phyloP scores from a whole-genome alignment of 331 rosid genomes.

The Saraca asoca region DNA sequence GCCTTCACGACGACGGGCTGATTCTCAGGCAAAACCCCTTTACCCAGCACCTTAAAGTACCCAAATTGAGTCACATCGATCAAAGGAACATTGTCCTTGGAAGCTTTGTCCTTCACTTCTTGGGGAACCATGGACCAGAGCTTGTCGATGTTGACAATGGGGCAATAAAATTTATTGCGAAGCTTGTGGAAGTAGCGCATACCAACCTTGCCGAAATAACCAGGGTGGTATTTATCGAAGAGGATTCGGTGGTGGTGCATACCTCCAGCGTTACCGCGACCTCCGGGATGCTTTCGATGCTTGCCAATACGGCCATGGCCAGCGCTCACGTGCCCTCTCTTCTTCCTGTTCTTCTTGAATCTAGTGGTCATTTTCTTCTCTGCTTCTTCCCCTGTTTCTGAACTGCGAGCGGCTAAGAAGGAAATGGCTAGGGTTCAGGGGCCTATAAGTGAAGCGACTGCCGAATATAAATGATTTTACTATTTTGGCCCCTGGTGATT shows the following conservation, averaged over 20 bases:
- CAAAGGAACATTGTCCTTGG: slow-evolving; percentile 46
- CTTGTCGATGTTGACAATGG: slow-evolving; percentile 59
- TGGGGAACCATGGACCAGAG: slow-evolving; percentile 60
- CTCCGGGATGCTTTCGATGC: slow-evolving; percentile 63
- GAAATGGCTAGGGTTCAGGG: slow-evolving; percentile 33
- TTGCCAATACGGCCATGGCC: slow-evolving; percentile 66
- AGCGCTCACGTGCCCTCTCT: slow-evolving; percentile 71
- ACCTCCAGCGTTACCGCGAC: slow-evolving; percentile 70
- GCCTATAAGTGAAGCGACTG: background rate
- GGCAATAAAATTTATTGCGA: slow-evolving; percentile 53
- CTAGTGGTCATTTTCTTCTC: slow-evolving; percentile 52
- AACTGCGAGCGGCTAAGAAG: slow-evolving; percentile 21
- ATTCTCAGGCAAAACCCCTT: slow-evolving; percentile 52
- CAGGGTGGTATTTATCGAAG: slow-evolving; percentile 67
- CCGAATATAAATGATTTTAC: background rate
- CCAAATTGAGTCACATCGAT: slow-evolving; percentile 57
- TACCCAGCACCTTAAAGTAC: slow-evolving; percentile 58
- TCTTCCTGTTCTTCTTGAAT: slow-evolving; percentile 65
- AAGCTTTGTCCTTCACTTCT: slow-evolving; percentile 49
- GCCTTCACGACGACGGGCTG: slow-evolving; percentile 60
- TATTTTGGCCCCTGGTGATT: slow-evolving; percentile 6
- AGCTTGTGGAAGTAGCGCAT: slow-evolving; percentile 72
- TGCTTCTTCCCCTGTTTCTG: background rate
- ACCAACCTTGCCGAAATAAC: slow-evolving; percentile 62
- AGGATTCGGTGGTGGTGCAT: slow-evolving; percentile 73